Conservation (phyloP, 176 grass and related monocot species). For the Metroxylon sagu region DNA sequence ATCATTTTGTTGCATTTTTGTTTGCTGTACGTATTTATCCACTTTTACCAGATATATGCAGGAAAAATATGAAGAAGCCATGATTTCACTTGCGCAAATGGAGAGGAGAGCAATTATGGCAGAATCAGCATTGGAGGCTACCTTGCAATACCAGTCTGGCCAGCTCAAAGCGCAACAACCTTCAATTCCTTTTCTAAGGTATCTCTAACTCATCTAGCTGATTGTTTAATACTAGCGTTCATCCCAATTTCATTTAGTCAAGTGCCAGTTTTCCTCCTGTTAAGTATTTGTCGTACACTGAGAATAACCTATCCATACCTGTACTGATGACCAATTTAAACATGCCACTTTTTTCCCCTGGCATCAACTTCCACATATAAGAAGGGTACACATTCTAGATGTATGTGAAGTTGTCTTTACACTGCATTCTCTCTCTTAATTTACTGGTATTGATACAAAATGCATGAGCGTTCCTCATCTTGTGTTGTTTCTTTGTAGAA, state of each 20-base stretch:
- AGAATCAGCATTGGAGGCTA: conserved; percentile 96
- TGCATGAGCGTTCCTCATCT: neutral
- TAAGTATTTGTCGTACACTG: too few species aligned
- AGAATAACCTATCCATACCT: too few species aligned
- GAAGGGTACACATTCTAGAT: too few species aligned
- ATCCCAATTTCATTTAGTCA: too few species aligned
- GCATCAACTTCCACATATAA: too few species aligned
- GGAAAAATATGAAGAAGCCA: conserved; percentile 77
- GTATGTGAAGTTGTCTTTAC: too few species aligned
- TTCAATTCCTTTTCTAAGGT: conserved; percentile 77
- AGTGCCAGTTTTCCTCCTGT: too few species aligned
- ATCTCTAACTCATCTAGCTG: neutral
- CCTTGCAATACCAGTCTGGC: conserved; percentile 93
- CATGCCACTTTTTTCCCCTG: too few species aligned
- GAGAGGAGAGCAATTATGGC: conserved; percentile 97
- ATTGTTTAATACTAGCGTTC: too few species aligned
- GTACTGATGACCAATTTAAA: too few species aligned
- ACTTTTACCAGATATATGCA: conserved; percentile 31
- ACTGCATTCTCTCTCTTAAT: neutral
- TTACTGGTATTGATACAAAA: neutral
- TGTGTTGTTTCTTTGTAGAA: conserved; percentile 21
- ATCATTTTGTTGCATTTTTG: too few species aligned
- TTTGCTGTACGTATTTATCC: conserved; percentile 15
- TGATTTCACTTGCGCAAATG: conserved; percentile 56
- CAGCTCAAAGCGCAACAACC: conserved; percentile 82